Evolutionary conservation across 176 grass and related monocot species (phyloP).

Genomic region (Avena sativa): DNA sequence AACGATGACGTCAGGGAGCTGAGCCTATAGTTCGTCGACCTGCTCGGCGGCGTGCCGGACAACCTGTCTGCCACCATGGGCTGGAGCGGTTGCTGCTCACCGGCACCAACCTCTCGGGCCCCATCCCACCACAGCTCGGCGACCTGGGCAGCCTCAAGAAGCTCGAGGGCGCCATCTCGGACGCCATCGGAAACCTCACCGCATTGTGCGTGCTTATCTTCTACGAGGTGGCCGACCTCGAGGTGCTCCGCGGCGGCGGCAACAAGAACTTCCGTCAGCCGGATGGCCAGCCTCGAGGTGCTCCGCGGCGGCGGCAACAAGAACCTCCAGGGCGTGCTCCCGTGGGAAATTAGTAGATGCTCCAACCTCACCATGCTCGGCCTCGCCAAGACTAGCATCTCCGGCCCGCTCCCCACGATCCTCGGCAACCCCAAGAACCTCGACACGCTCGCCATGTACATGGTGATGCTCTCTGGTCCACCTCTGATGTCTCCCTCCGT

Average conservation of each 20-base stretch:
- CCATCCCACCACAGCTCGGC: slow-evolving; percentile 41
- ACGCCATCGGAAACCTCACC: too few species aligned
- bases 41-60: too few species aligned
- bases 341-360: slow-evolving; percentile 65
- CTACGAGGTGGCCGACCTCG: too few species aligned
- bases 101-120: slow-evolving; percentile 41
- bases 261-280: too few species aligned
- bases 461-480: slow-evolving; percentile 59
- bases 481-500: too few species aligned
- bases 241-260: too few species aligned
- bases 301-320: slow-evolving; percentile 74
- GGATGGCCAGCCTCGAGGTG: slow-evolving; percentile 56
- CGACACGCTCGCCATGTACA: slow-evolving; percentile 78
- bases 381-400: slow-evolving; percentile 81
- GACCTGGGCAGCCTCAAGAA: neutral
- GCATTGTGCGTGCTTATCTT: too few species aligned
- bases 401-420: slow-evolving; percentile 55
- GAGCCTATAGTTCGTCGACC: too few species aligned
- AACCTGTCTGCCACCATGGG: too few species aligned
- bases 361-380: slow-evolving; percentile 69
- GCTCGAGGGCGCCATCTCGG: too few species aligned
- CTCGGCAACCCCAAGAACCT: slow-evolving; percentile 67
- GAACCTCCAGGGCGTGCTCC: slow-evolving; percentile 69
- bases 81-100: slow-evolving; percentile 50
- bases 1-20: too few species aligned